Evolutionary conservation across 2,329 filamentous ascomycete species (phyloP).

Genomic region (Fusarium sp.): DNA sequence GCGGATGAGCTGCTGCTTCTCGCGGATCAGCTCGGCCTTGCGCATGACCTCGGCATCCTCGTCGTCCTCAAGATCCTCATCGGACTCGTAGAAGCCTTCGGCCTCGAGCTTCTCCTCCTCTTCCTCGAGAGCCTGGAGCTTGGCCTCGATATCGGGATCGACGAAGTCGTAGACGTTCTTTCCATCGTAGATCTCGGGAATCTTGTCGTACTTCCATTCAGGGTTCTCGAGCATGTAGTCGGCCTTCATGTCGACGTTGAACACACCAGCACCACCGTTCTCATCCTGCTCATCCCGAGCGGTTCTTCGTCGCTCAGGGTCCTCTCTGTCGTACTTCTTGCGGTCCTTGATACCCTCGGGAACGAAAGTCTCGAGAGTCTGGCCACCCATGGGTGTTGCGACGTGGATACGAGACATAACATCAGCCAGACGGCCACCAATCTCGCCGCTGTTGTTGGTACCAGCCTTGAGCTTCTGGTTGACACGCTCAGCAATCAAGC

Average conservation of each 20-base stretch:
- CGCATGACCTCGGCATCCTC: conserved; percentile 88
- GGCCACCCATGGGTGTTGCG: conserved; percentile 88
- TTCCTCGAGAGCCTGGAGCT: conserved; percentile 90
- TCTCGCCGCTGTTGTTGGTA: conserved; percentile 78
- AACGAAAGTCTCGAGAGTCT: conserved; percentile 83
- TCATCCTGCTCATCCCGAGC: conserved; percentile 91
- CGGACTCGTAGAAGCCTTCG: conserved; percentile 93
- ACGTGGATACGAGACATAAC: conserved; percentile 96
- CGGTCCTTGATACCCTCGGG: conserved; percentile 83
- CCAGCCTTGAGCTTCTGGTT: conserved; percentile 96
- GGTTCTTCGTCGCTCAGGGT: conserved; percentile 84
- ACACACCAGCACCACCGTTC: conserved; percentile 94
- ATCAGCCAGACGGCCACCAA: conserved; percentile 86
- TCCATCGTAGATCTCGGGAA: conserved; percentile 93
- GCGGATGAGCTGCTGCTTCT: conserved; percentile 91
- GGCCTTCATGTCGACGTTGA: conserved; percentile 90
- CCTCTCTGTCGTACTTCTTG: conserved; percentile 90
- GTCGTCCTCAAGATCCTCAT: conserved; percentile 83
- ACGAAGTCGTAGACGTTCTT: conserved; percentile 98
- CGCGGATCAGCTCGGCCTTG: conserved; percentile 95
- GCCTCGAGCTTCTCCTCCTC: conserved; percentile 94
- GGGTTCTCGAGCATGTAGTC: conserved; percentile 89
- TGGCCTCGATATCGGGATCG: conserved; percentile 95
- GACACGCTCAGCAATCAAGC: conserved; percentile 90
- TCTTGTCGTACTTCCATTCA: conserved; percentile 96